phyloP scores from a whole-genome alignment of 495 filamentous ascomycete species.

The Podospora tetraspora region DNA sequence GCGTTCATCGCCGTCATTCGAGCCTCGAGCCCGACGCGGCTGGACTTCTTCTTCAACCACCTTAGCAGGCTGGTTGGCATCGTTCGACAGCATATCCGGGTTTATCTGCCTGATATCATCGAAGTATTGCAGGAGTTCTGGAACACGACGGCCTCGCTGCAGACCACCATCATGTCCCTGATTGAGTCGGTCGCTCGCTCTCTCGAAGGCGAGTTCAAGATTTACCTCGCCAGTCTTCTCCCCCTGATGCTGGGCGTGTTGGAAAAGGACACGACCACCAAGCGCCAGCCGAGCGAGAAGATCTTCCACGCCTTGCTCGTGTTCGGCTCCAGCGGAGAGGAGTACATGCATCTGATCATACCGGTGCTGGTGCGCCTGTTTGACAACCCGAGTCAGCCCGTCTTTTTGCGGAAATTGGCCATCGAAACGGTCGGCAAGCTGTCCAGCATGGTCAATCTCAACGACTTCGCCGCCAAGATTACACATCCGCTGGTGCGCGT shows the following conservation, averaged over 20 bases:
- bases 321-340: conserved; percentile 92
- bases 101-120: conserved; percentile 77
- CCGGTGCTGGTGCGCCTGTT: conserved; percentile 91
- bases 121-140: conserved; percentile 81
- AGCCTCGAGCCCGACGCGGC: conserved; percentile 61
- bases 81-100: conserved; percentile 91
- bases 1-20: conserved; percentile 85
- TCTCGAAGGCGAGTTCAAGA: conserved; percentile 93
- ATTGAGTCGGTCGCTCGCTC: conserved; percentile 91
- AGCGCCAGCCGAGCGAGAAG: conserved; percentile 73
- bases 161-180: conserved; percentile 82
- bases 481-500: conserved; percentile 84
- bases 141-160: conserved; percentile 67
- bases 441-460: conserved; percentile 95
- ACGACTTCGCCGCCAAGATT: conserved; percentile 91
- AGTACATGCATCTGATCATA: conserved; percentile 99
- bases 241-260: conserved; percentile 89
- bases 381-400: conserved; percentile 73
- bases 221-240: conserved; percentile 80
- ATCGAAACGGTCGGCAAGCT: conserved; percentile 93
- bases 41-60: conserved; percentile 97
- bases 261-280: conserved; percentile 72
- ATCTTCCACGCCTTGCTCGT: conserved; percentile 92
- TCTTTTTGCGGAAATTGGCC: conserved; percentile 72
- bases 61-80: conserved; percentile 88